These are phyloP conservation scores for Aspergillus fructus DNA, from an alignment of 2,329 filamentous ascomycete species.

Conservation along the genomic window DNA sequence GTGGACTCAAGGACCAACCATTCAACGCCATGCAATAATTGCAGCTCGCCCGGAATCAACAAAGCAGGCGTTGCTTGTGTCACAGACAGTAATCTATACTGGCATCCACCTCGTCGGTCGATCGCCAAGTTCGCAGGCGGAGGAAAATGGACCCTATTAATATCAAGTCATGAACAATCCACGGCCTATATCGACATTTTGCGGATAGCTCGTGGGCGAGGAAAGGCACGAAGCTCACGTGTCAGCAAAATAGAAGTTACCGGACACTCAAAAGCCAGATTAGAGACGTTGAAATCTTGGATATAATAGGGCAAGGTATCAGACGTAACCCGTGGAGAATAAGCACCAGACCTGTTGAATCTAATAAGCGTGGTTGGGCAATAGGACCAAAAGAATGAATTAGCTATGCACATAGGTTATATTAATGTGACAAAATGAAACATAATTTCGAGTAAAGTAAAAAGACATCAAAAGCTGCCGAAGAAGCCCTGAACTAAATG, in stretches of 20 bases:
- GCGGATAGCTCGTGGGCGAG: neutral
- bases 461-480: neutral
- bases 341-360: neutral
- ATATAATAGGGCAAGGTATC: neutral
- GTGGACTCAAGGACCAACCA: neutral
- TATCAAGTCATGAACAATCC: conserved; percentile 5
- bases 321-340: neutral
- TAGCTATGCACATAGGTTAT: neutral
- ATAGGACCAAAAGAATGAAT: neutral
- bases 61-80: neutral
- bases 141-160: neutral
- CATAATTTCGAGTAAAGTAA: neutral
- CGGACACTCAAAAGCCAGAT: neutral
- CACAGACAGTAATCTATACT: neutral
- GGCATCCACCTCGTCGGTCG: neutral
- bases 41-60: neutral
- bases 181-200: conserved; percentile 1
- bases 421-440: neutral
- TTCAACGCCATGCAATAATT: neutral
- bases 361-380: neutral
- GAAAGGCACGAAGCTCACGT: conserved; percentile 1
- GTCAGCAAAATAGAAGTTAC: neutral
- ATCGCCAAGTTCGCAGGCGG: neutral
- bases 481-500: neutral
- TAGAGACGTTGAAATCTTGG: neutral